A percentile compares a stretch with the other conserved stretches of the same genome.
These are phyloP conservation scores for Phylloporus arenicola DNA, from an alignment of 768 basidiomycete species.

Conservation along the genomic window DNA sequence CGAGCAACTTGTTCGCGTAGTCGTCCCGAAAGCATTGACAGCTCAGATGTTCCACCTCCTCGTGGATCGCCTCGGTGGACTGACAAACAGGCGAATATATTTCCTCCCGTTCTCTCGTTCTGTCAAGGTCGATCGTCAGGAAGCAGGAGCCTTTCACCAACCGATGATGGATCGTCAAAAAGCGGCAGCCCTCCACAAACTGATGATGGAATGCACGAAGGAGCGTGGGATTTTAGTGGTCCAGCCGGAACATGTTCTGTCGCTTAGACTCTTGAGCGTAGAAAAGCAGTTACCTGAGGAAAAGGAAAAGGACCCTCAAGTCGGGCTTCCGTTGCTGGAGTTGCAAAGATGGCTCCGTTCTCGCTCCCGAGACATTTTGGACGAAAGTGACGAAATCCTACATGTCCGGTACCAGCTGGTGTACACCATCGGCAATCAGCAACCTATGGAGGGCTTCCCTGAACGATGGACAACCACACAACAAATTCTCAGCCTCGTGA, in stretches of 20 bases:
- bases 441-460: constrained; percentile 35
- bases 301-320: constrained; percentile 10
- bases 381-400: constrained; percentile 34
- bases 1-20: constrained; percentile 39
- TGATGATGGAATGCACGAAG: constrained; percentile 27
- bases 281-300: constrained; percentile 5
- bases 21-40: constrained; percentile 42
- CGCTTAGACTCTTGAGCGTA: constrained; percentile 38
- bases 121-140: constrained; percentile 17
- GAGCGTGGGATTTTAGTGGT: constrained; percentile 39
- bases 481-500: constrained; percentile 31
- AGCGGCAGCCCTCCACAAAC: constrained; percentile 4
- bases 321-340: constrained; percentile 15
- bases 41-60: constrained; percentile 45
- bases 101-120: constrained; percentile 43
- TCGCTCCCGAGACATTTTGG: constrained; percentile 14
- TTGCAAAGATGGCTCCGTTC: constrained; percentile 17
- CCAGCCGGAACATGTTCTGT: constrained; percentile 49
- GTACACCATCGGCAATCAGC: constrained; percentile 39
- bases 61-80: constrained; percentile 36
- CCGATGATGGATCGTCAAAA: constrained; percentile 22
- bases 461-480: constrained; percentile 41
- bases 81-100: too few relatives aligned
- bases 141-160: too few relatives aligned
- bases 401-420: constrained; percentile 44